phyloP scores from a whole-genome alignment of 495 filamentous ascomycete species.

The Aspergillus biplanus region DNA sequence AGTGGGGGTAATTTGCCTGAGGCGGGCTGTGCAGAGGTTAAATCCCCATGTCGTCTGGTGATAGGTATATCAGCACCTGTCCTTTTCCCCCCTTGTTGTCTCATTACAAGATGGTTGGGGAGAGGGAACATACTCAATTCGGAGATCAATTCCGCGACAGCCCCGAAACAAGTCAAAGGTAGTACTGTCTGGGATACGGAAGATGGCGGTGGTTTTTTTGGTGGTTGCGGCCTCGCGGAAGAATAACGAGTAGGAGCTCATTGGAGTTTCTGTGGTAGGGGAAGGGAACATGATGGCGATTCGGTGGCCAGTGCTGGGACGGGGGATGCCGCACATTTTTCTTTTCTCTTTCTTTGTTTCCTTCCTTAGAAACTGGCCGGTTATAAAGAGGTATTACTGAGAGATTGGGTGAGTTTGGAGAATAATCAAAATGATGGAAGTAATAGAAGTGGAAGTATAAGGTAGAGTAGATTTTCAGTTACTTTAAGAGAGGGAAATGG shows the following conservation, averaged over 20 bases:
- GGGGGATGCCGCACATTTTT: conserved; percentile 21
- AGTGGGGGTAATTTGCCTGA: conserved; percentile 1
- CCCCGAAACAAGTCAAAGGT: conserved; percentile 16
- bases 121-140: conserved; percentile 39
- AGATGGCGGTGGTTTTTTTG: conserved; percentile 33
- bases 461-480: not conserved
- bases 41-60: conserved; percentile 41
- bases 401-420: no score
- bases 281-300: conserved; percentile 38
- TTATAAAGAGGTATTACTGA: no score
- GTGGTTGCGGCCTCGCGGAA: conserved; percentile 33
- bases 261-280: conserved; percentile 20
- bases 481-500: not conserved
- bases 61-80: conserved; percentile 11
- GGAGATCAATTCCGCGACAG: conserved; percentile 30
- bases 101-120: not conserved
- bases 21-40: conserved; percentile 24
- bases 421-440: not conserved
- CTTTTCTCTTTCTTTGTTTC: conserved; percentile 5
- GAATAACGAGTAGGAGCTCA: conserved; percentile 39
- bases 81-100: not conserved
- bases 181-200: conserved; percentile 31
- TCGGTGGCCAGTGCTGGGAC: conserved; percentile 25
- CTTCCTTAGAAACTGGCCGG: not conserved
- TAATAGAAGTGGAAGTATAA: not conserved